A percentile compares a stretch with the other conserved stretches of the same genome.
phyloP scores from a whole-genome alignment of 2,329 filamentous ascomycete species.

The Ceratocystis lukuohia region DNA sequence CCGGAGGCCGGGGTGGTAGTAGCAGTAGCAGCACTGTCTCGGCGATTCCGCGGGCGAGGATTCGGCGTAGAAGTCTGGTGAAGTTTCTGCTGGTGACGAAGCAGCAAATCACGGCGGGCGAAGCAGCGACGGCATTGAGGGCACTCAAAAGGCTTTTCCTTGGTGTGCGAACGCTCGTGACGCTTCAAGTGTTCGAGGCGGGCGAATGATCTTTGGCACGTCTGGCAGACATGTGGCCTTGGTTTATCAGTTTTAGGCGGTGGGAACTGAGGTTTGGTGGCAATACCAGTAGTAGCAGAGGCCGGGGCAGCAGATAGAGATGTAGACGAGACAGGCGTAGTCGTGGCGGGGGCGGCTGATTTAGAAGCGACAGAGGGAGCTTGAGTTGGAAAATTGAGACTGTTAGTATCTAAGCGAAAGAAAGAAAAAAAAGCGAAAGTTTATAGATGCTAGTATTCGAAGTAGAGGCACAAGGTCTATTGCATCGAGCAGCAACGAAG shows the following conservation, averaged over 20 bases:
- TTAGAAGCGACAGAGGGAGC: not conserved
- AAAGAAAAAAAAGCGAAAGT: not conserved
- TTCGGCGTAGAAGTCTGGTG: constrained; percentile 86
- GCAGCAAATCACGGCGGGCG: constrained; percentile 75
- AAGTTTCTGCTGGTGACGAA: constrained; percentile 96
- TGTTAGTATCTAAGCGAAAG: not conserved
- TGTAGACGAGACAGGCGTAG: not conserved
- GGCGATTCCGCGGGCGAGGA: constrained; percentile 70
- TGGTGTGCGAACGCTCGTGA: constrained; percentile 94
- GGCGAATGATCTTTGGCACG: constrained; percentile 84
- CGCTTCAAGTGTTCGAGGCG: constrained; percentile 92
- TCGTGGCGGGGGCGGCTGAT: not conserved
- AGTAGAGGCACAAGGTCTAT: not conserved
- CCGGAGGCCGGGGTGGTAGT: constrained; percentile 43
- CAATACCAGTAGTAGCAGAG: constrained; percentile 28
- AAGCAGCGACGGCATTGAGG: constrained; percentile 91
- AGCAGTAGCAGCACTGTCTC: constrained; percentile 73
- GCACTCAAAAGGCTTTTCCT: constrained; percentile 98
- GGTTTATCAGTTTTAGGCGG: constrained; percentile 96
- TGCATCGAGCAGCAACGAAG: not conserved
- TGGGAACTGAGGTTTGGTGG: constrained; percentile 40
- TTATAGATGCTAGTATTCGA: not conserved
- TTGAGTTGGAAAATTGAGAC: not conserved
- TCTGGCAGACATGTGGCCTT: constrained; percentile 82
- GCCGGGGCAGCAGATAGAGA: constrained; percentile 38